Evolutionary conservation across 2,329 filamentous ascomycete genomes (phyloP).

Genomic region (Colletotrichum caudatum): DNA sequence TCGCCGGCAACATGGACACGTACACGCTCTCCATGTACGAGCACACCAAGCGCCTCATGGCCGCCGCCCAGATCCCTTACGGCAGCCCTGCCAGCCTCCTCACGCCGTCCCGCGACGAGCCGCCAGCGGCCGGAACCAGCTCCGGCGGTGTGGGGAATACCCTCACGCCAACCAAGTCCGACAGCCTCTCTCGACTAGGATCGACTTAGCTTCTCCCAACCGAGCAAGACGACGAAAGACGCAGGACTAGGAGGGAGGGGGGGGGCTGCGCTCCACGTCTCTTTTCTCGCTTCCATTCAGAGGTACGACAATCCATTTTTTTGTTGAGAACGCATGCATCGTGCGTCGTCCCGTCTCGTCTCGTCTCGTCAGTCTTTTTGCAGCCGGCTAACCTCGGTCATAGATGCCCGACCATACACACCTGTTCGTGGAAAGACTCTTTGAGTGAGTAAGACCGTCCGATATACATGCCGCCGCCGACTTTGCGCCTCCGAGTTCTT

Average conservation of each 20-base stretch:
- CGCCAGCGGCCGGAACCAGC: background rate
- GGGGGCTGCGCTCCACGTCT: no score
- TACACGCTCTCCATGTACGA: conserved; percentile 23
- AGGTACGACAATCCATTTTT: background rate
- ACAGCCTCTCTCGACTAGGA: background rate
- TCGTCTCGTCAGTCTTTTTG: background rate
- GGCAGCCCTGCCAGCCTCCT: conserved; percentile 11
- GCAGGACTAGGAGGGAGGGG: background rate
- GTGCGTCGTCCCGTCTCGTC: background rate
- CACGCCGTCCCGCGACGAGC: background rate
- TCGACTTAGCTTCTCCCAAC: background rate
- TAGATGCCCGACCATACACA: background rate
- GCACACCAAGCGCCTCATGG: conserved; percentile 14
- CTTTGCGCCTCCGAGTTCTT: background rate
- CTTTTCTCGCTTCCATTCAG: background rate
- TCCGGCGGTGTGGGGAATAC: background rate
- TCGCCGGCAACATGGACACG: conserved; percentile 12
- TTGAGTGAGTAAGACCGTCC: background rate
- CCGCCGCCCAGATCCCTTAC: conserved; percentile 3
- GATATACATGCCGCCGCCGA: no score
- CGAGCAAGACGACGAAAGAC: no score
- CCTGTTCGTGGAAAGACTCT: background rate
- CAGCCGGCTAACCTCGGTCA: background rate
- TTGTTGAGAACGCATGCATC: background rate
- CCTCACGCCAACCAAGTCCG: background rate